phyloP scores from a whole-genome alignment of 2,329 filamentous ascomycete species.

The Aspergillus sojae region DNA sequence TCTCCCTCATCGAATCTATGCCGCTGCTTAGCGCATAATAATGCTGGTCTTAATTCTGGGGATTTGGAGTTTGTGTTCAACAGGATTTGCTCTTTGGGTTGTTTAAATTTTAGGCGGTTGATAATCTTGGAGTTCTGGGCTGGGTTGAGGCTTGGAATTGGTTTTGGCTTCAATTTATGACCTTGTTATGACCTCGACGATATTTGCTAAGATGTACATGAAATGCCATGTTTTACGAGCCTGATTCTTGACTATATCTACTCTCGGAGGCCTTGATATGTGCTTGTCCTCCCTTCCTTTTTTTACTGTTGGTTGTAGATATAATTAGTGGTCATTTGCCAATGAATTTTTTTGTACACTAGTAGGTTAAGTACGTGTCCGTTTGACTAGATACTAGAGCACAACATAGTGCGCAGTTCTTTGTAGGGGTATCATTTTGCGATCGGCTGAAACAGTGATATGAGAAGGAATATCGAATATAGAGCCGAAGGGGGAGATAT shows the following conservation, averaged over 20 bases:
- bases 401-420: background rate
- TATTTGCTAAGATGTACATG: constrained; percentile 43
- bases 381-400: background rate
- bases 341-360: background rate
- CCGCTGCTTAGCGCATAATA: background rate
- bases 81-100: background rate
- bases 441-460: background rate
- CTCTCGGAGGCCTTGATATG: constrained; percentile 16
- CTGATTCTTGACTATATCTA: constrained; percentile 22
- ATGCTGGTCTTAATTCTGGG: background rate
- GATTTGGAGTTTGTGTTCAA: constrained; percentile 3
- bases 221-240: constrained; percentile 40
- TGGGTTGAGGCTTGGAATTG: constrained; percentile 25
- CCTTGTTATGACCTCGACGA: constrained; percentile 37
- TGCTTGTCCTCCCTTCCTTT: constrained; percentile 18
- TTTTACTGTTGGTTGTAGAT: background rate
- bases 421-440: background rate
- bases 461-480: background rate
- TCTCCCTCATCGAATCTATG: background rate
- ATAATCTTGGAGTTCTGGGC: constrained; percentile 33
- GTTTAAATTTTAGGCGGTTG: constrained; percentile 18
- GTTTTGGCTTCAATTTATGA: constrained; percentile 28
- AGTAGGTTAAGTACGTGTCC: background rate
- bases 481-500: background rate
- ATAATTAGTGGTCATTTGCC: background rate